Percentiles rank a stretch among this genome's conserved stretches.
phyloP scores from a whole-genome alignment of 176 grass and related monocot genomes.

The Ampelocalamus luodianensis region DNA sequence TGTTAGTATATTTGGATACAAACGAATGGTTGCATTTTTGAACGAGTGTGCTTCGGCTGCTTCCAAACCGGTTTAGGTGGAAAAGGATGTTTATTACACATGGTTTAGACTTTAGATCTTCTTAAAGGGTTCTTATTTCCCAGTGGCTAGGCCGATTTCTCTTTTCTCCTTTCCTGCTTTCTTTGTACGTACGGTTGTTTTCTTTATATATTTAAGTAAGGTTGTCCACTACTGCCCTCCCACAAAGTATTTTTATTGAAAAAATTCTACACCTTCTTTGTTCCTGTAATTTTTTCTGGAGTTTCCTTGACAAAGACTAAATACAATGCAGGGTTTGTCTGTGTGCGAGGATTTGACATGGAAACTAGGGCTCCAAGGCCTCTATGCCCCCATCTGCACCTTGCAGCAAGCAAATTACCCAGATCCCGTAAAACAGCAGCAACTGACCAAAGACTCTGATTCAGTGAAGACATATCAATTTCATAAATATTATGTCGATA shows the following conservation, averaged over 20 bases:
- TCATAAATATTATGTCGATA: constrained; percentile 34
- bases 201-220: background rate
- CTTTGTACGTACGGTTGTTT: background rate
- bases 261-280: background rate
- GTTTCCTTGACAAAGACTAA: background rate
- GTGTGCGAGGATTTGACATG: constrained; percentile 85
- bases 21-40: background rate
- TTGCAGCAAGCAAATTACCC: constrained; percentile 62
- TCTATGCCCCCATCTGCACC: constrained; percentile 73
- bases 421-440: constrained; percentile 42
- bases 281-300: constrained; percentile 19
- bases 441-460: constrained; percentile 31
- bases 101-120: background rate
- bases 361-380: constrained; percentile 74
- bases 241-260: background rate
- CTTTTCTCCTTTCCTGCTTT: background rate
- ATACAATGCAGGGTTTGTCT: constrained; percentile 80
- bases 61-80: background rate
- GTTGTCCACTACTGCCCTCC: background rate
- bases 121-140: background rate
- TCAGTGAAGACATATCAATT: constrained; percentile 6
- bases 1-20: constrained; percentile 19
- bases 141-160: background rate
- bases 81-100: background rate
- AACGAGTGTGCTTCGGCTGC: background rate